phyloP scores from a whole-genome alignment of 225 moss, liverwort and hornwort genomes.

The Anthoceros angustus region DNA sequence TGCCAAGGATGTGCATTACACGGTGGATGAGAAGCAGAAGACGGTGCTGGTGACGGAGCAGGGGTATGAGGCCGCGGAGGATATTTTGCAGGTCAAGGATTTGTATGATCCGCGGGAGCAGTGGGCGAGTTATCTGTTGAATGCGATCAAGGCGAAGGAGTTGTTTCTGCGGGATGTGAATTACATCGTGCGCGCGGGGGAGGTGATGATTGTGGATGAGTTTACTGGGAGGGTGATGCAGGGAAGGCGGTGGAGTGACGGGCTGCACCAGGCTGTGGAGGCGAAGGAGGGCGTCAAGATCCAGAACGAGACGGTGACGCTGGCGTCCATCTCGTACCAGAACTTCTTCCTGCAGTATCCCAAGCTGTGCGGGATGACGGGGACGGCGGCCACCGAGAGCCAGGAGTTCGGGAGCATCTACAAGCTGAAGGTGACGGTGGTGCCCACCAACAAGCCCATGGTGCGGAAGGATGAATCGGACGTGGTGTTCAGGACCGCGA shows the following conservation, averaged over 20 bases:
- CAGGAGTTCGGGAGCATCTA: constrained; percentile 85
- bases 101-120: constrained; percentile 92
- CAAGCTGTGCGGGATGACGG: constrained; percentile 90
- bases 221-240: constrained; percentile 98
- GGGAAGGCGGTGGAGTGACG: constrained; percentile 96
- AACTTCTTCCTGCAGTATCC: constrained; percentile 93
- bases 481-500: constrained; percentile 73
- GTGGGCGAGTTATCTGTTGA: constrained; percentile 85
- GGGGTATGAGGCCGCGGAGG: constrained; percentile 93
- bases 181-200: constrained; percentile 73
- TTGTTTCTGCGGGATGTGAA: constrained; percentile 74
- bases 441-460: constrained; percentile 86
- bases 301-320: constrained; percentile 90
- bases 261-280: constrained; percentile 95
- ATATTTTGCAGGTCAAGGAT: constrained; percentile 71
- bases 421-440: constrained; percentile 74
- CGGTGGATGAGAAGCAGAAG: constrained; percentile 97
- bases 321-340: constrained; percentile 91
- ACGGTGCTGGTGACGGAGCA: constrained; percentile 72
- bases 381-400: constrained; percentile 88
- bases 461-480: constrained; percentile 95
- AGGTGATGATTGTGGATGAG: constrained; percentile 87
- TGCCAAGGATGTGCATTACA: constrained; percentile 78
- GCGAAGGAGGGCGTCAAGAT: constrained; percentile 82
- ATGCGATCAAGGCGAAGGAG: constrained; percentile 90